phyloP scores from a whole-genome alignment of 768 basidiomycete species.

The Kwoniella sp. region DNA sequence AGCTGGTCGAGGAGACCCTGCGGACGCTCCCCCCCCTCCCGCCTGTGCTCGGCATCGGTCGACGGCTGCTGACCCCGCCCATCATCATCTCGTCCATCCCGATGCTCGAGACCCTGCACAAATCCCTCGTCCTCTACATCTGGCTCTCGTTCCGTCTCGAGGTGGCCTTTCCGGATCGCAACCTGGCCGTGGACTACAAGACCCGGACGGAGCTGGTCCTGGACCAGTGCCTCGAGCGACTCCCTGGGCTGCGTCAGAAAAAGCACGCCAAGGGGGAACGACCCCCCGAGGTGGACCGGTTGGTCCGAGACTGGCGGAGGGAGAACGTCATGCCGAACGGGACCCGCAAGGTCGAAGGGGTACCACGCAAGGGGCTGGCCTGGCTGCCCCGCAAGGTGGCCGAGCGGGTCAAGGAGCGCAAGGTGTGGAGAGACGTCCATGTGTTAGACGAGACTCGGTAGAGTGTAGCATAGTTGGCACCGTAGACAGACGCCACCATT shows the following conservation, averaged over 20 bases:
- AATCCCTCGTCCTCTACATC: constrained; percentile 68
- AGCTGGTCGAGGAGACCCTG: constrained; percentile 51
- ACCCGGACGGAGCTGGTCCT: constrained; percentile 62
- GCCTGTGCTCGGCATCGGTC: constrained; percentile 14
- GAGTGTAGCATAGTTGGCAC: not conserved
- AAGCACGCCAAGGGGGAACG: constrained; percentile 18
- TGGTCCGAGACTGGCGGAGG: constrained; percentile 15
- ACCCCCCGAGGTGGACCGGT: constrained; percentile 16
- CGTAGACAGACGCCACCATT: not conserved
- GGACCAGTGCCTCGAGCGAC: constrained; percentile 56
- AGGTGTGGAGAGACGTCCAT: constrained; percentile 21
- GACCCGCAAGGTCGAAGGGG: constrained; percentile 12
- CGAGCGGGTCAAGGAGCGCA: constrained; percentile 15
- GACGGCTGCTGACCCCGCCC: constrained; percentile 13
- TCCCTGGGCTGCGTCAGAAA: constrained; percentile 39
- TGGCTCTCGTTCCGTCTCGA: constrained; percentile 75
- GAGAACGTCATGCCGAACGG: constrained; percentile 21
- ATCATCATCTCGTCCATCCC: constrained; percentile 41
- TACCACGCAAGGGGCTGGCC: constrained; percentile 3
- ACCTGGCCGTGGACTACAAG: constrained; percentile 58
- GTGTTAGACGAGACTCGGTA: too few species aligned
- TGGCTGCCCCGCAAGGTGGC: constrained; percentile 15
- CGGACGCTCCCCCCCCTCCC: constrained; percentile 44
- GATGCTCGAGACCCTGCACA: constrained; percentile 70
- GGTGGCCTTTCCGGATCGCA: constrained; percentile 62